Conservation (phyloP, 768 basidiomycete genomes). For the Termitomyces titanicus region DNA sequence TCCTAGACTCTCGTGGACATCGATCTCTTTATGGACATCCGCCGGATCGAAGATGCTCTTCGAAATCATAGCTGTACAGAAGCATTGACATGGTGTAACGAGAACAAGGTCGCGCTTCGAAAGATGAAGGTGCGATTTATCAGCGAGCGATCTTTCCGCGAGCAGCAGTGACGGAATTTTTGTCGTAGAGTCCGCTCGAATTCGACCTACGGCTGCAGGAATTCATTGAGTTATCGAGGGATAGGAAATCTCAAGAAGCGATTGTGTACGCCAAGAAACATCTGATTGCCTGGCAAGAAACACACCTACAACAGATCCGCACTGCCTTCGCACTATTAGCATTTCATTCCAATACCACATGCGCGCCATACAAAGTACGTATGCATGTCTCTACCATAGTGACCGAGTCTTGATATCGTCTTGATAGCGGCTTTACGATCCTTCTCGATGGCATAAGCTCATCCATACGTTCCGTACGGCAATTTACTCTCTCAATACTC, state of each 20-base stretch:
- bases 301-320: slow-evolving; percentile 73
- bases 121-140: slow-evolving; percentile 81
- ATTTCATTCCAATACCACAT: slow-evolving; percentile 65
- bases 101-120: slow-evolving; percentile 89
- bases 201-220: slow-evolving; percentile 95
- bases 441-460: slow-evolving; percentile 70
- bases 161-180: not conserved
- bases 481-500: slow-evolving; percentile 81
- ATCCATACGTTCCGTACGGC: slow-evolving; percentile 79
- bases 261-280: slow-evolving; percentile 83
- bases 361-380: slow-evolving; percentile 76
- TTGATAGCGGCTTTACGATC: slow-evolving; percentile 77
- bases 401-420: not conserved
- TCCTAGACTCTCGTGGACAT: slow-evolving; percentile 82
- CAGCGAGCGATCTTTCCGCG: not conserved
- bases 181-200: slow-evolving; percentile 82
- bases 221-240: slow-evolving; percentile 87
- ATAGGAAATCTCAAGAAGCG: slow-evolving; percentile 63
- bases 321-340: slow-evolving; percentile 77
- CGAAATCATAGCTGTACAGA: slow-evolving; percentile 75
- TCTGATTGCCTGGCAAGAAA: slow-evolving; percentile 77
- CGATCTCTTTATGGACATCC: slow-evolving; percentile 87
- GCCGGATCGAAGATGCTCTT: slow-evolving; percentile 81
- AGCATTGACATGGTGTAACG: slow-evolving; percentile 93
- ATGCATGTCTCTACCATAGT: not conserved